Conservation (phyloP, 306 rosid species). For the Ceratonia siliqua region DNA sequence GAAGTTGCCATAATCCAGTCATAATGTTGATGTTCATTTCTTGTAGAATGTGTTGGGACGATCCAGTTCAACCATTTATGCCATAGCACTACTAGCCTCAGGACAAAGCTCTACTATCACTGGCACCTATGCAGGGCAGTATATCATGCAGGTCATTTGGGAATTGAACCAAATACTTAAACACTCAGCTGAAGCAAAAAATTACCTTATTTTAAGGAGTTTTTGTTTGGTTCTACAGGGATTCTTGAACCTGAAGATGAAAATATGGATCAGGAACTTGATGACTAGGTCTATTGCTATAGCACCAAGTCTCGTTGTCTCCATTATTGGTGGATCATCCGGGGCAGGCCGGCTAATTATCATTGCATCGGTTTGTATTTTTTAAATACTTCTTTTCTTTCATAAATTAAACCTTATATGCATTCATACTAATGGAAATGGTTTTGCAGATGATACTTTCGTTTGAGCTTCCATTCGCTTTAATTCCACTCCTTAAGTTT, state of each 20-base stretch:
- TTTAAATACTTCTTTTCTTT: not conserved
- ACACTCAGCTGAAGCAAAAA: too few relatives aligned
- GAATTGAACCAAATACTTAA: not conserved
- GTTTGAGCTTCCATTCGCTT: conserved; percentile 89
- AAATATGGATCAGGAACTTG: conserved; percentile 69
- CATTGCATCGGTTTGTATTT: conserved; percentile 75
- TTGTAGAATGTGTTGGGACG: conserved; percentile 56
- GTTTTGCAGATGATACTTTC: conserved; percentile 85
- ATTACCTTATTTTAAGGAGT: too few relatives aligned
- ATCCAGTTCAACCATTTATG: conserved; percentile 75
- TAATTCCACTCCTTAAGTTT: conserved; percentile 89
- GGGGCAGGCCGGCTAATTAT: conserved; percentile 49
- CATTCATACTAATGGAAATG: not conserved
- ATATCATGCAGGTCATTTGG: conserved; percentile 80
- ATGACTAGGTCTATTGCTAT: conserved; percentile 78
- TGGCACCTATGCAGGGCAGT: conserved; percentile 93
- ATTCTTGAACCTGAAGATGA: conserved; percentile 86
- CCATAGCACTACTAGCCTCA: conserved; percentile 82
- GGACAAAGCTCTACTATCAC: conserved; percentile 95
- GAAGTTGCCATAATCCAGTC: not conserved
- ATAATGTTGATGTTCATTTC: not conserved
- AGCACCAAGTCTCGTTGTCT: conserved; percentile 78
- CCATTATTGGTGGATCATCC: conserved; percentile 64
- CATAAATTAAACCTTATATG: too few relatives aligned
- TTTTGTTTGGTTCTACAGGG: conserved; percentile 49